Conservation (phyloP, 306 rosid genomes). For the Mucuna pruriens region DNA sequence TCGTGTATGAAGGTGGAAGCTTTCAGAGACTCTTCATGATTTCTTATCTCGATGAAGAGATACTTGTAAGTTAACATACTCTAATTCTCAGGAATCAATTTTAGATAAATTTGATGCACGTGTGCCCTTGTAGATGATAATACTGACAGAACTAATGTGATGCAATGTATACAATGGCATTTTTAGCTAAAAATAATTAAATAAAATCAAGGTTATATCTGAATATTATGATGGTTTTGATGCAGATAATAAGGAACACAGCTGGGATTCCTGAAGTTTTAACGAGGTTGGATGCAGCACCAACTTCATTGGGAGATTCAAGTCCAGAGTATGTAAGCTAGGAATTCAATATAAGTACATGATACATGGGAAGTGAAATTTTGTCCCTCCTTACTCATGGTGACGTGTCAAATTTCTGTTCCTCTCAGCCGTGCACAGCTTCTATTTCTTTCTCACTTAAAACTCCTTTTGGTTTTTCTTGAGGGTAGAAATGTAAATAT, state of each 20-base stretch:
- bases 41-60: conserved; percentile 94
- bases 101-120: conserved; percentile 18
- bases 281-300: conserved; percentile 70
- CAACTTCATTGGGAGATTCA: conserved; percentile 62
- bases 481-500: conserved; percentile 25
- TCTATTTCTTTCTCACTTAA: conserved; percentile 11
- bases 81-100: conserved; percentile 13
- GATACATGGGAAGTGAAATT: conserved; percentile 24
- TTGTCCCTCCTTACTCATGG: conserved; percentile 16
- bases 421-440: conserved; percentile 8
- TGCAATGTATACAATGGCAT: not conserved
- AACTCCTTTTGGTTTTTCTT: conserved; percentile 16
- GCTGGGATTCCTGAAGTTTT: conserved; percentile 93
- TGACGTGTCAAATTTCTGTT: conserved; percentile 28
- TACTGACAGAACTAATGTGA: not conserved
- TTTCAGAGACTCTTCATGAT: conserved; percentile 88
- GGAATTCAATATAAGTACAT: conserved; percentile 25
- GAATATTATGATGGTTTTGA: conserved; percentile 44
- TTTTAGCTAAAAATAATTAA: not conserved
- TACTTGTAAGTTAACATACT: conserved; percentile 70
- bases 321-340: conserved; percentile 80
- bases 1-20: conserved; percentile 70
- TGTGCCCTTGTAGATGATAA: conserved; percentile 8
- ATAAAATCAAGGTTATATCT: conserved; percentile 11
- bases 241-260: conserved; percentile 83